phyloP scores from a whole-genome alignment of 2,329 filamentous ascomycete genomes.

The Neonectria ditissima region DNA sequence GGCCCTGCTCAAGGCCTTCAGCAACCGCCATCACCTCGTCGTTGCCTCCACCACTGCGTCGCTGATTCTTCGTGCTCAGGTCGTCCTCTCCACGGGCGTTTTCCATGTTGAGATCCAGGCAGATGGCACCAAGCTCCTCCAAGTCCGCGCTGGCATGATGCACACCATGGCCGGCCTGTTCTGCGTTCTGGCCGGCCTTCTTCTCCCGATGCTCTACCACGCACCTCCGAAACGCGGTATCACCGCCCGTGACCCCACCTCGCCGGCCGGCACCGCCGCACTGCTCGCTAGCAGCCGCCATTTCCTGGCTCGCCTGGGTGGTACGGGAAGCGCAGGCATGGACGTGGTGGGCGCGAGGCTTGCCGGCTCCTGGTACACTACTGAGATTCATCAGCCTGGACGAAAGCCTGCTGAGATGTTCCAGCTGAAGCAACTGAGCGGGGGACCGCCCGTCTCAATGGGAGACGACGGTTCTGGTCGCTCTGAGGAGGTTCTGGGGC shows the following conservation, averaged over 20 bases:
- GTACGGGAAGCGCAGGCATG: slow-evolving; percentile 42
- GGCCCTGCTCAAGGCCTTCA: slow-evolving; percentile 37
- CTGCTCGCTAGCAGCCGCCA: slow-evolving; percentile 42
- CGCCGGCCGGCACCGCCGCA: slow-evolving; percentile 42
- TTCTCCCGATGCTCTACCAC: slow-evolving; percentile 44
- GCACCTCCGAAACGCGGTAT: slow-evolving; percentile 43
- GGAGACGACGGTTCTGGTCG: slow-evolving; percentile 23
- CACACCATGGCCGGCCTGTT: slow-evolving; percentile 43
- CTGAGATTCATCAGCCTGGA: slow-evolving; percentile 39
- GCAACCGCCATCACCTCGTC: slow-evolving; percentile 45
- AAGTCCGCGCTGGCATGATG: slow-evolving; percentile 34
- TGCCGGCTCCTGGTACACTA: slow-evolving; percentile 47
- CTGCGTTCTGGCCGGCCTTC: slow-evolving; percentile 32
- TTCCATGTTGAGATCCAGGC: slow-evolving; percentile 40
- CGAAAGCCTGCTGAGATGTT: slow-evolving; percentile 41
- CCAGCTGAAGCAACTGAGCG: slow-evolving; percentile 42
- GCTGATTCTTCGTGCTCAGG: slow-evolving; percentile 41
- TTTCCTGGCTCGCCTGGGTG: slow-evolving; percentile 38
- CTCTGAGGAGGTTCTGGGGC: slow-evolving; percentile 28
- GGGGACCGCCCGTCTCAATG: slow-evolving; percentile 32
- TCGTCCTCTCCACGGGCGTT: slow-evolving; percentile 44
- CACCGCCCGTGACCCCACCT: slow-evolving; percentile 45
- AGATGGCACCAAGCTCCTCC: slow-evolving; percentile 36
- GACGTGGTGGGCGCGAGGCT: slow-evolving; percentile 37
- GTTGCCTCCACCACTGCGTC: slow-evolving; percentile 36